A percentile compares a stretch with the other conserved stretches of the same genome.
These are phyloP conservation scores for Hericium erinaceus DNA, from an alignment of 768 basidiomycete species.

Conservation along the genomic window DNA sequence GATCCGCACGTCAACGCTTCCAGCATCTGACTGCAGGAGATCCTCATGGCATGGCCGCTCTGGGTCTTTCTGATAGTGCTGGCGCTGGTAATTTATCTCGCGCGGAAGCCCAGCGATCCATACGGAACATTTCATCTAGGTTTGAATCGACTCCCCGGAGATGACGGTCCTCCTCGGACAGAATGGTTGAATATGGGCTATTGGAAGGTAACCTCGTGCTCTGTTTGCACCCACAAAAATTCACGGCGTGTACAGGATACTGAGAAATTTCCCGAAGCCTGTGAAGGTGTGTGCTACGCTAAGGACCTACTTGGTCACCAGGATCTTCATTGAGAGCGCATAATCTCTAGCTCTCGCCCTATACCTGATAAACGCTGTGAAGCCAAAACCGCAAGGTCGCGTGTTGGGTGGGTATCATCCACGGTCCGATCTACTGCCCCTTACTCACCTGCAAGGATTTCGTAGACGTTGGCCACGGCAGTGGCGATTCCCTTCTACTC, in stretches of 20 bases:
- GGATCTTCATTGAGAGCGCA: background rate
- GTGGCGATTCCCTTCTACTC: slow-evolving; percentile 55
- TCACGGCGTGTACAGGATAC: slow-evolving; percentile 29
- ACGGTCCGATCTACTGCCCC: background rate
- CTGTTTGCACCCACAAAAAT: background rate
- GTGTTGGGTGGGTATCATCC: slow-evolving; percentile 38
- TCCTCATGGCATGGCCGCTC: too few relatives aligned
- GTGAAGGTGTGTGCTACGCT: slow-evolving; percentile 34
- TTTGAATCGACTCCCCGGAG: slow-evolving; percentile 36
- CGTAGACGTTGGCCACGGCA: slow-evolving; percentile 60
- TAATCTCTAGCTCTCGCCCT: slow-evolving; percentile 36
- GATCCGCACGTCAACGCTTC: too few relatives aligned
- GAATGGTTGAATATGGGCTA: slow-evolving; percentile 71
- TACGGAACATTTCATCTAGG: slow-evolving; percentile 51
- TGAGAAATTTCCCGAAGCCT: slow-evolving; percentile 45
- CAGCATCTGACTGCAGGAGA: too few relatives aligned
- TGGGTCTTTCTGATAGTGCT: too few relatives aligned
- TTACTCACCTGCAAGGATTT: background rate
- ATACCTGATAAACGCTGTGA: slow-evolving; percentile 36
- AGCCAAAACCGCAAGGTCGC: slow-evolving; percentile 30
- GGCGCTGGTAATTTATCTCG: too few relatives aligned
- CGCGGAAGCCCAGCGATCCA: slow-evolving; percentile 27
- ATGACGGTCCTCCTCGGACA: slow-evolving; percentile 31
- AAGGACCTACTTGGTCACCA: background rate
- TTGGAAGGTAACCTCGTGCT: slow-evolving; percentile 39